phyloP scores from a whole-genome alignment of 108 stramenopile species.

The Pelagomonas calceolata region DNA sequence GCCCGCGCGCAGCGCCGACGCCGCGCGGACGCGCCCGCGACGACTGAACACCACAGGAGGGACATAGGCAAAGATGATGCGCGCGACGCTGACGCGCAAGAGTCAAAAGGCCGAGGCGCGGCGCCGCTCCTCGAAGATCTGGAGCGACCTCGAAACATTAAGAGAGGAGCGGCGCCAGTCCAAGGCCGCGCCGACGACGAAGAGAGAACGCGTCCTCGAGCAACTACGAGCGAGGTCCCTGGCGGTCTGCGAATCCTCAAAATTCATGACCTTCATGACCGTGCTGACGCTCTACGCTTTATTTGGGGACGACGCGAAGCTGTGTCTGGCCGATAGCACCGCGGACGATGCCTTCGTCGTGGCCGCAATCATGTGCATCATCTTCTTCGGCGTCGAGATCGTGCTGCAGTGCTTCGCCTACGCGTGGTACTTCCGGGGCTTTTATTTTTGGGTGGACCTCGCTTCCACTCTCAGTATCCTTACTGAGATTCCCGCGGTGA shows the following conservation, averaged over 20 bases:
- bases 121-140: too few relatives aligned
- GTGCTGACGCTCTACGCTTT: conserved; percentile 47
- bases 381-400: conserved; percentile 45
- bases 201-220: too few relatives aligned
- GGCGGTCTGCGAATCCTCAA: not conserved
- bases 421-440: conserved; percentile 36
- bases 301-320: conserved; percentile 42
- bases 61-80: too few relatives aligned
- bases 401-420: conserved; percentile 19
- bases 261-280: conserved; percentile 36
- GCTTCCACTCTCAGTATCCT: conserved; percentile 48
- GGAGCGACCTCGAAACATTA: too few relatives aligned
- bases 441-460: conserved; percentile 65
- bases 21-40: too few relatives aligned
- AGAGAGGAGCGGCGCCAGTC: too few relatives aligned
- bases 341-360: conserved; percentile 36
- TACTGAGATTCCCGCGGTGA: conserved; percentile 26
- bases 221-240: not conserved
- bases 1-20: too few relatives aligned
- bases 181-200: too few relatives aligned
- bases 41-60: too few relatives aligned
- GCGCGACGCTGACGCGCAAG: too few relatives aligned
- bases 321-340: conserved; percentile 24
- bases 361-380: conserved; percentile 39
- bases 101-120: too few relatives aligned